Base-by-base conservation (phyloP, 2,329 filamentous ascomycete genomes). In the Zalaria sp. region DNA sequence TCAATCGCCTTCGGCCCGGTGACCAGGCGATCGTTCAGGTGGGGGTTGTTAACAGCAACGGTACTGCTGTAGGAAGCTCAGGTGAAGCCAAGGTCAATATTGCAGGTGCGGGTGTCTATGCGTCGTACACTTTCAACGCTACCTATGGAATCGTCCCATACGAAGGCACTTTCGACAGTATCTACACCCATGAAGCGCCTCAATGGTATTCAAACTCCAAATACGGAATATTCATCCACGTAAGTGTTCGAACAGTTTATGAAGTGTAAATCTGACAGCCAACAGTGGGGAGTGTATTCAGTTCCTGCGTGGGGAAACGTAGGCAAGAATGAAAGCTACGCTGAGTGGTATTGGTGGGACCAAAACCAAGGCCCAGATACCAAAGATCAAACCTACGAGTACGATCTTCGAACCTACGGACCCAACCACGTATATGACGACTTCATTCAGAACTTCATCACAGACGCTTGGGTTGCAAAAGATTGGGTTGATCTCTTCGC, bases 151-250 rank as follows among this genome's bases (percentile, higher is more conserved):
- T 60, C 10, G 43, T 46, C 4, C 34, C 44, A 3, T 61, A 60
- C 42, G 51, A 61, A 36, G 45, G 57, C 8, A 59, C 54, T 3
- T 62, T 56, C 39, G 58, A 60, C n/a, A 61, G 58, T 3, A 53
- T 63, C 11, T 63, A 63, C 39, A 50, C 54, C 37, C 63, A 66
- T 39, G 65, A 67, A 50, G 63, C 64, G 9, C 71, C 72, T 0
- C 58, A 63, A 4, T 77, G 73, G 73, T 77, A 66, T 47, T 62
- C 71, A 41, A 61, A 66, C 35, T 68, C 62, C 25, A 77, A 78
- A 43, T 77, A 63, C 46, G 73, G 74, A 0, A 77, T 77, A 32
- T 77, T 78, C 49, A 71, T 77, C 34, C 73, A 77, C 45, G 29
- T 32, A 32, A 7, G 29, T 32, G 7, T 32, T 32, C n/a, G 7